phyloP scores from a whole-genome alignment of 305 asterid species.

The Petunia hybrid region DNA sequence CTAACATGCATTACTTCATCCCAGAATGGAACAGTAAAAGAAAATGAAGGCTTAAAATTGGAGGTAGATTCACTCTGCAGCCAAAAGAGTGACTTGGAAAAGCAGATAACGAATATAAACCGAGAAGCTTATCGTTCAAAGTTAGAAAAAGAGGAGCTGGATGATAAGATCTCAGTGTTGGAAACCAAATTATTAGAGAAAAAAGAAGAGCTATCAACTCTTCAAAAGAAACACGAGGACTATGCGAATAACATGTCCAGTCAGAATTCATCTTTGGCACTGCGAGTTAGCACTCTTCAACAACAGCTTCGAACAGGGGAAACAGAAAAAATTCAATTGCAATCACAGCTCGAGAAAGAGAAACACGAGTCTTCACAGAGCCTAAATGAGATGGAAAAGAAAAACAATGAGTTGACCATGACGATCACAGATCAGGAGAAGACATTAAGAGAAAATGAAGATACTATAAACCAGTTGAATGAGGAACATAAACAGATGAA shows the following conservation, averaged over 20 bases:
- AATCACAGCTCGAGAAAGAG: constrained; percentile 33
- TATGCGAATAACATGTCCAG: constrained; percentile 1
- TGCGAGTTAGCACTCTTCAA: constrained; percentile 31
- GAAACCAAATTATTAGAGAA: constrained; percentile 16
- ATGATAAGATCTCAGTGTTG: neutral
- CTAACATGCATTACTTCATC: constrained; percentile 41
- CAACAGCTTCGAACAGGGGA: constrained; percentile 41
- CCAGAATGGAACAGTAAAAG: constrained; percentile 55
- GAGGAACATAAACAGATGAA: constrained; percentile 36
- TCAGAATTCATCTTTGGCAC: neutral
- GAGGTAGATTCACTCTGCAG: constrained; percentile 26
- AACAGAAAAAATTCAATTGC: constrained; percentile 38
- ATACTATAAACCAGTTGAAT: constrained; percentile 28
- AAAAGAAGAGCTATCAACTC: constrained; percentile 19
- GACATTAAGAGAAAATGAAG: constrained; percentile 12
- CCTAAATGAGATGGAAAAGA: constrained; percentile 33
- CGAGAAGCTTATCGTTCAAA: neutral
- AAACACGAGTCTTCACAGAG: constrained; percentile 29
- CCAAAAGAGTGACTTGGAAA: constrained; percentile 31
- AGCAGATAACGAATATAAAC: constrained; percentile 14
- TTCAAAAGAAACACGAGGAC: constrained; percentile 17
- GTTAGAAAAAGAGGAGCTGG: constrained; percentile 29
- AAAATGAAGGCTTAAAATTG: constrained; percentile 51
- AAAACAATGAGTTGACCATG: constrained; percentile 34
- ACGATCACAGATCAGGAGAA: constrained; percentile 40